Conservation (phyloP, 2,329 filamentous ascomycete genomes). For the Colletotrichum sp. region DNA sequence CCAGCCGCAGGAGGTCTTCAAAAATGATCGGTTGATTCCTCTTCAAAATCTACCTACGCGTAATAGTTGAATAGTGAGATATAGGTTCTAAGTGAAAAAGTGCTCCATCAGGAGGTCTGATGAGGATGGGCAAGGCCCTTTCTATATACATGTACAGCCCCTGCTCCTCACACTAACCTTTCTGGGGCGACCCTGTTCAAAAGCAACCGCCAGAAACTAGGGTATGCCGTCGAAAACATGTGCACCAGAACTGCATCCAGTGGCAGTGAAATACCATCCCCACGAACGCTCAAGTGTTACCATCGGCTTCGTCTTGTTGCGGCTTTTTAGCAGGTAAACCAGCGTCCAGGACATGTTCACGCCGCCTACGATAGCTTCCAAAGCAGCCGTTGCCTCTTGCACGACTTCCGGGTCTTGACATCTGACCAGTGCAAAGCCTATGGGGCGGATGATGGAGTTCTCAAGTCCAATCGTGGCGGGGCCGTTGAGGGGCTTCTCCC, state of each 20-base stretch:
- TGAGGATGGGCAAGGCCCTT: not conserved
- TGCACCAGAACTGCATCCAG: not conserved
- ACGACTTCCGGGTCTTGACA: not conserved
- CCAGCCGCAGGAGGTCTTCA: not conserved
- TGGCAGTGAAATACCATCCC: not conserved
- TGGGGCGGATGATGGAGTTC: slow-evolving; percentile 1
- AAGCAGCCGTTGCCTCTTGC: not conserved
- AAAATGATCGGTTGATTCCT: not conserved
- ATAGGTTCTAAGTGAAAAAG: not conserved
- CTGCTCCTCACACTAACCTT: not conserved
- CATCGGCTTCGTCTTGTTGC: not conserved
- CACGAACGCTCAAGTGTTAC: not conserved
- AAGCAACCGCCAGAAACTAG: not conserved
- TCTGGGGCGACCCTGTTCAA: not conserved
- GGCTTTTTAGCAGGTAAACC: not conserved
- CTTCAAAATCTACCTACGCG: not conserved
- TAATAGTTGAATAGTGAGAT: not conserved
- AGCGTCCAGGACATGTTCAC: not conserved
- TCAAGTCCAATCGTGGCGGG: not conserved
- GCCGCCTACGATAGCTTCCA: not conserved
- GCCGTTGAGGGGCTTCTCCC: not conserved
- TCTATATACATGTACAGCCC: not conserved
- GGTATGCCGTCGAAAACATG: not conserved
- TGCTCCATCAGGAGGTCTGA: not conserved
- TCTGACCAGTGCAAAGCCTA: slow-evolving; percentile 8